phyloP scores from a whole-genome alignment of 129 eudicot genomes.

The Helianthus tuberosus region DNA sequence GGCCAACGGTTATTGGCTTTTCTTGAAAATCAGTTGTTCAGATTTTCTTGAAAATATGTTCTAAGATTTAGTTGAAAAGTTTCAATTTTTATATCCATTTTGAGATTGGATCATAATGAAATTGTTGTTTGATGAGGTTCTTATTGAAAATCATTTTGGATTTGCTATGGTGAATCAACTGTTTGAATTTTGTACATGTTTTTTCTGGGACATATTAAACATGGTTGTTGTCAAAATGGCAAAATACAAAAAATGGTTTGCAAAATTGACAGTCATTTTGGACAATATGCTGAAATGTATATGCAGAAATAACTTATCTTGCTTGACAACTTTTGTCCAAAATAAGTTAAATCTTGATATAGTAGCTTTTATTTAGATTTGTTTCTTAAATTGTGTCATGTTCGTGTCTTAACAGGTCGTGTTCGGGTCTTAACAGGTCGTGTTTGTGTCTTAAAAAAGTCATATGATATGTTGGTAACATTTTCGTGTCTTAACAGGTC shows the following conservation, averaged over 20 bases:
- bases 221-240: slow-evolving; percentile 13
- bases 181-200: neutral
- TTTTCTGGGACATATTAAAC: neutral
- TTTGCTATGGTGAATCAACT: neutral
- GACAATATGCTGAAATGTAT: slow-evolving; percentile 4
- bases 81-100: slow-evolving; percentile 6
- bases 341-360: slow-evolving; percentile 13
- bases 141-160: neutral
- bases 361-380: too few species aligned
- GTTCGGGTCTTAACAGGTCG: too few species aligned
- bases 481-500: too few species aligned
- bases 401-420: too few species aligned
- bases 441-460: too few species aligned
- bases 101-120: slow-evolving; percentile 8
- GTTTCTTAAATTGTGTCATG: too few species aligned
- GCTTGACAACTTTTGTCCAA: slow-evolving; percentile 7
- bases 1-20: slow-evolving; percentile 17
- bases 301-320: slow-evolving; percentile 12
- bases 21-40: slow-evolving; percentile 4
- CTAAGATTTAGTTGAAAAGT: slow-evolving; percentile 20
- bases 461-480: too few species aligned
- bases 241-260: neutral
- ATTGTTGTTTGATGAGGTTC: slow-evolving; percentile 11
- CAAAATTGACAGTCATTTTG: neutral
- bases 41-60: slow-evolving; percentile 19